A percentile compares a stretch with the other conserved stretches of the same genome.
phyloP scores from a whole-genome alignment of 2,329 filamentous ascomycete species.

The Podosphaera xanthii region DNA sequence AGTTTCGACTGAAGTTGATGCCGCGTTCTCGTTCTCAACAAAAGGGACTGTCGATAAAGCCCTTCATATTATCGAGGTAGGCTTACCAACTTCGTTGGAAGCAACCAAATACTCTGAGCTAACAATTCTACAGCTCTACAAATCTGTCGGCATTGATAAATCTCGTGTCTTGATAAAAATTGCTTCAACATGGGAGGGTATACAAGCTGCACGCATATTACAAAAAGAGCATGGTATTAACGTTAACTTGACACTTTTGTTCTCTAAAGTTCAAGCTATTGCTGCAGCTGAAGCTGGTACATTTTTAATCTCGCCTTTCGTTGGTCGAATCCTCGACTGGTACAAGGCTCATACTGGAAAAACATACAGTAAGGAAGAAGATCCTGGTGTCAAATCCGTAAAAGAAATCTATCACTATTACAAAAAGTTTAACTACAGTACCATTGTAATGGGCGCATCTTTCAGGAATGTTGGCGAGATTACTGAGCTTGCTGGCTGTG shows the following conservation, averaged over 20 bases:
- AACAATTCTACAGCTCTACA: constrained; percentile 53
- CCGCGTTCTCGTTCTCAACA: constrained; percentile 85
- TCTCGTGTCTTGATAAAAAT: constrained; percentile 96
- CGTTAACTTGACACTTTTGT: constrained; percentile 98
- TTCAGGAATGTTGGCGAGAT: constrained; percentile 96
- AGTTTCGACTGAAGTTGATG: constrained; percentile 97
- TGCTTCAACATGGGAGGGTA: constrained; percentile 97
- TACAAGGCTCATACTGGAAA: constrained; percentile 93
- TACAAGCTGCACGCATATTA: constrained; percentile 93
- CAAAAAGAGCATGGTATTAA: constrained; percentile 93
- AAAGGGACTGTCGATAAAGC: constrained; percentile 86
- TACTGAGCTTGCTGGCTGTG: constrained; percentile 91
- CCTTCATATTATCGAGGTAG: constrained; percentile 82
- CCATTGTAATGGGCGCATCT: constrained; percentile 97
- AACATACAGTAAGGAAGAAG: constrained; percentile 71
- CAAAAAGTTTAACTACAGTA: constrained; percentile 99
- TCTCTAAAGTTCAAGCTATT: constrained; percentile 86
- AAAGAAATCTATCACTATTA: constrained; percentile 98
- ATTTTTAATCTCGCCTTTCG: constrained; percentile 97
- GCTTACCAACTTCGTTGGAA: constrained; percentile 14
- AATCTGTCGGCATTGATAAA: constrained; percentile 75
- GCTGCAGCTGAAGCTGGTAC: constrained; percentile 84
- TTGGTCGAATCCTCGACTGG: constrained; percentile 98
- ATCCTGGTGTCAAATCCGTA: constrained; percentile 90
- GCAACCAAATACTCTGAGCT: no score